Evolutionary conservation across 2,329 filamentous ascomycete genomes (phyloP).

Genomic region (Diaporthe velutina): DNA sequence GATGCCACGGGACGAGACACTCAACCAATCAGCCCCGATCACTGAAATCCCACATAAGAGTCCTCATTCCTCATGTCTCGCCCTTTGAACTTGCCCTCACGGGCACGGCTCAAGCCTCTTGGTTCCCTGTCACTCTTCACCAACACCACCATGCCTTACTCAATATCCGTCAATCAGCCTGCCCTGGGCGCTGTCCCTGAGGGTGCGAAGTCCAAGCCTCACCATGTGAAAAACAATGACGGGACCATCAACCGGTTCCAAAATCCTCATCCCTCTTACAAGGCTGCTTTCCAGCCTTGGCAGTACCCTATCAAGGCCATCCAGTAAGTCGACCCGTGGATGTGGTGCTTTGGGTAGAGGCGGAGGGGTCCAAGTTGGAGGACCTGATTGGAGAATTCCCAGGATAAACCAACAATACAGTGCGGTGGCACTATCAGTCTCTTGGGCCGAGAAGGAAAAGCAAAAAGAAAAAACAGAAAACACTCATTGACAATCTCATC

Average conservation of each 20-base stretch:
- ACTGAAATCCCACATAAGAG: background rate
- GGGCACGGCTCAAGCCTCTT: conserved; percentile 22
- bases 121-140: background rate
- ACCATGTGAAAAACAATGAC: conserved; percentile 59
- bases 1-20: background rate
- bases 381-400: background rate
- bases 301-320: conserved; percentile 50
- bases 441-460: background rate
- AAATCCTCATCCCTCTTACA: conserved; percentile 65
- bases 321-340: conserved; percentile 48
- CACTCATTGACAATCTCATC: background rate
- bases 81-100: background rate
- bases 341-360: background rate
- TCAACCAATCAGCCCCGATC: conserved; percentile 5
- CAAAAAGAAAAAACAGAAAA: background rate
- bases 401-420: background rate
- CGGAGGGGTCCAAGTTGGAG: background rate
- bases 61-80: conserved; percentile 1
- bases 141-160: conserved; percentile 36
- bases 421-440: background rate
- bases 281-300: conserved; percentile 37
- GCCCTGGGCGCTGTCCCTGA: conserved; percentile 53
- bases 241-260: conserved; percentile 59
- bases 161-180: conserved; percentile 52
- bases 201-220: conserved; percentile 58